These are phyloP conservation scores for Agapanthus africanus DNA, from an alignment of 106 monocot species.

Conservation along the genomic window DNA sequence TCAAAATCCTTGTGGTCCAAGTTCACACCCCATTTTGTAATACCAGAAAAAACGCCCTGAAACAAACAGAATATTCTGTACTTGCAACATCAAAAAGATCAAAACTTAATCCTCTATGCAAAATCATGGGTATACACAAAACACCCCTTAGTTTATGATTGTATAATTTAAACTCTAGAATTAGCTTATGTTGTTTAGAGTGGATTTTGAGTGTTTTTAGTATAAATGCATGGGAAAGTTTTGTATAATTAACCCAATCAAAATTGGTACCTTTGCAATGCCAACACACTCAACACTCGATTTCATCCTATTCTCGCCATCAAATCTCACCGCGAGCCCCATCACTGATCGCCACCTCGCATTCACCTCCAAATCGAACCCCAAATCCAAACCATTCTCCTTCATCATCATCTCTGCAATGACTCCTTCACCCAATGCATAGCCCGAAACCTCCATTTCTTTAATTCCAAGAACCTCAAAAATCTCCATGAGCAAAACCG, in stretches of 20 bases:
- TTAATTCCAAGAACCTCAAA: slow-evolving; percentile 16
- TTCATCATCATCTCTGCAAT: slow-evolving; percentile 14
- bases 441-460: slow-evolving; percentile 15
- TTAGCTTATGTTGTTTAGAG: no score
- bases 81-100: background rate
- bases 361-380: background rate
- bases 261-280: slow-evolving; percentile 16
- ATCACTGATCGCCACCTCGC: slow-evolving; percentile 12
- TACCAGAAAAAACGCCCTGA: slow-evolving; percentile 16
- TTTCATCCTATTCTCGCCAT: slow-evolving; percentile 11
- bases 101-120: background rate
- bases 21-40: background rate
- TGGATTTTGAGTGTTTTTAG: no score
- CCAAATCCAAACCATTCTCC: background rate
- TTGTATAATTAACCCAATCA: background rate
- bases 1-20: slow-evolving; percentile 17
- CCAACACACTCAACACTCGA: slow-evolving; percentile 6
- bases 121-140: no score
- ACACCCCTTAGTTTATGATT: no score
- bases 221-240: no score
- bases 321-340: slow-evolving; percentile 14
- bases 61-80: background rate
- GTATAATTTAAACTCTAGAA: no score
- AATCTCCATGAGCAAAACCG: slow-evolving; percentile 15
- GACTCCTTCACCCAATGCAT: slow-evolving; percentile 22